Evolutionary conservation across 2,329 filamentous ascomycete species (phyloP), one percentile per base, ranked within the genome.

Genomic region (Pseudogymnoascus sp.): DNA sequence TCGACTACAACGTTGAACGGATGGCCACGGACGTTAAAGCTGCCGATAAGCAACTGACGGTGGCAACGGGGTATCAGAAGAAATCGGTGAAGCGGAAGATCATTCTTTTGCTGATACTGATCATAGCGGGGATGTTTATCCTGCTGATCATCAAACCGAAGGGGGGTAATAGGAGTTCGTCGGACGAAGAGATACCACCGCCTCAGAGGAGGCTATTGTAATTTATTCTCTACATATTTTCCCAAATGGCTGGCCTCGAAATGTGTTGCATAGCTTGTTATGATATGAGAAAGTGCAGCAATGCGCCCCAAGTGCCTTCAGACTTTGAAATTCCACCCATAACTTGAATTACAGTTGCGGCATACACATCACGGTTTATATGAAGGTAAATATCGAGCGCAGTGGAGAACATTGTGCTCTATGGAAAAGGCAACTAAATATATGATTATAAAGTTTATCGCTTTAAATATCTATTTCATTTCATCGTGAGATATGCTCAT

Each of bases 1-100:
- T 96, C 69, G 96, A 99, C 75, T 99, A 97, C 77, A 99, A 99
- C 69, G 92, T 99, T 60, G 94, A 99, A 76, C 84, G 88, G 64
- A 97, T 97, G 89, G 85, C 86, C n/a, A 87, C 86, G 18, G 92
- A 97, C 70, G 91, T 99, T 62, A 96, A 96, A 72, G 89, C 83
- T 18, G 94, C 94, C 2, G 90, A 96, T 64, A 94, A 93, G 73
- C 94, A 99, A 76, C 82, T 99, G 60, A 91, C 86, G 64, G 86
- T 95, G 61, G 89, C 94, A 12, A 92, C 89, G 4, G 88, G 89
- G 16, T 97, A 97, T 71, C 94, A 99, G 78, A 86, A 85, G 73
- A 88, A 86, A 71, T 88, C 88, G 59, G 92, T 90, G 20, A 99
- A 97, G 77, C 82, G 94, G 66, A 97, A 96, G 77, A 86, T 96